Evolutionary conservation across 345 rosid genomes (phyloP).

Genomic region (Erucastrum elatum): DNA sequence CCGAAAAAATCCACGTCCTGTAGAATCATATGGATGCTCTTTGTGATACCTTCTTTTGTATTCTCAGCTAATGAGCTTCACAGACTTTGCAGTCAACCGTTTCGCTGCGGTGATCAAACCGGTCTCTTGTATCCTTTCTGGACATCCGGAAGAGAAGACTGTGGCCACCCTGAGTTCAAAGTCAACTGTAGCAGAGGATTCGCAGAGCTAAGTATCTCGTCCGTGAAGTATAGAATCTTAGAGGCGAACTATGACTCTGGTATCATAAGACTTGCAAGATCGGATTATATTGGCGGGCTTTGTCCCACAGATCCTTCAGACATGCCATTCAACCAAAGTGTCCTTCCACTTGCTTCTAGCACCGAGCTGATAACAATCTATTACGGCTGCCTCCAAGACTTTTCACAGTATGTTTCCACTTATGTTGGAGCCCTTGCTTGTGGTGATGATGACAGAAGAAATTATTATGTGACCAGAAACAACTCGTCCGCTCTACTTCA

Average conservation of each 20-base stretch:
- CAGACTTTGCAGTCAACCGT: not conserved
- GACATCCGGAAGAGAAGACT: not conserved
- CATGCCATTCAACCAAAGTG: not conserved
- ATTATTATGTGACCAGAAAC: constrained; percentile 18
- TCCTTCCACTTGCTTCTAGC: not conserved
- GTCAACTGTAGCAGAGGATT: not conserved
- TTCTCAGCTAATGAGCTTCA: constrained; percentile 20
- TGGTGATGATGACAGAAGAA: not conserved
- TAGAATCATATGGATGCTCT: constrained; percentile 8
- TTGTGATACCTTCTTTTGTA: constrained; percentile 24
- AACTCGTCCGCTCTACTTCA: not conserved
- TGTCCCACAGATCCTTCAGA: constrained; percentile 24
- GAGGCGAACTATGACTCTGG: not conserved
- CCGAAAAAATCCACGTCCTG: not conserved
- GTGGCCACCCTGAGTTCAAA: constrained; percentile 43
- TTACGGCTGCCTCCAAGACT: constrained; percentile 9
- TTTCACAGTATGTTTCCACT: not conserved
- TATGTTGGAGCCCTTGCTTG: not conserved
- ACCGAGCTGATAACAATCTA: constrained; percentile 22
- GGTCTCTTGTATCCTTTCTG: constrained; percentile 43
- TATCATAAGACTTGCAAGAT: constrained; percentile 32
- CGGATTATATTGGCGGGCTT: constrained; percentile 10
- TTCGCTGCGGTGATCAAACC: not conserved
- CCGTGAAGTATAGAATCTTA: constrained; percentile 34
- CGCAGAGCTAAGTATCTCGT: constrained; percentile 30